phyloP scores from a whole-genome alignment of 805 yeast species.

The Tanozyma kutaoensis region DNA sequence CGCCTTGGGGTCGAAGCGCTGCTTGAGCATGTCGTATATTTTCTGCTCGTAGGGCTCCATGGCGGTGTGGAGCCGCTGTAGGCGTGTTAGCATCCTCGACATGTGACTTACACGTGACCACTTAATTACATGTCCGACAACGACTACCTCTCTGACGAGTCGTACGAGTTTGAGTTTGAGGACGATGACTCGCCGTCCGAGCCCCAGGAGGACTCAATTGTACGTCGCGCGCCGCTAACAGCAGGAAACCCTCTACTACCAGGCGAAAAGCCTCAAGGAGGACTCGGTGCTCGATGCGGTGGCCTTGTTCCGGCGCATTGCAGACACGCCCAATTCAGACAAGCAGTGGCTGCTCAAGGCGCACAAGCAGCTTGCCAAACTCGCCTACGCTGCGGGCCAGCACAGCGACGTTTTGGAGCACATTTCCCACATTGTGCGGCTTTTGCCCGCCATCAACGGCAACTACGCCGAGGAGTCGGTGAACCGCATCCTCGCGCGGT shows the following conservation, averaged over 20 bases:
- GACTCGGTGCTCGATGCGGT: constrained; percentile 15
- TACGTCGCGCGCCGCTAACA: constrained; percentile 7
- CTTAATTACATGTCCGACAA: too few relatives aligned
- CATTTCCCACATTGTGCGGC: constrained; percentile 9
- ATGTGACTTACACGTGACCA: too few relatives aligned
- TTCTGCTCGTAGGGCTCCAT: constrained; percentile 53
- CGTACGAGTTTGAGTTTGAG: constrained; percentile 25
- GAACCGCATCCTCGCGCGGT: constrained; percentile 19
- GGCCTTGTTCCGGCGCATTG: constrained; percentile 8
- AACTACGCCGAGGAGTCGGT: constrained; percentile 27
- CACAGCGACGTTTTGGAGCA: constrained; percentile 10
- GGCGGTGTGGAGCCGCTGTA: too few relatives aligned
- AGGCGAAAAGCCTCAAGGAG: constrained; percentile 24
- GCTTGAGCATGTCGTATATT: constrained; percentile 41
- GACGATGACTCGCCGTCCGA: constrained; percentile 13
- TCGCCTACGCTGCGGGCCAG: constrained; percentile 11
- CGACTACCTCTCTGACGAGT: constrained; percentile 22
- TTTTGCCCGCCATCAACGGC: constrained; percentile 15
- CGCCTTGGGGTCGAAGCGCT: constrained; percentile 44
- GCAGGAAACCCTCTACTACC: constrained; percentile 19
- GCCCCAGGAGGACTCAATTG: constrained; percentile 9
- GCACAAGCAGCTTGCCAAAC: constrained; percentile 27
- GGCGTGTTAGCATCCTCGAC: too few relatives aligned
- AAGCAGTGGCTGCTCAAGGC: constrained; percentile 25
- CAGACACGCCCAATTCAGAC: constrained; percentile 5